These are phyloP conservation scores for Penicillium sp. DNA, from an alignment of 2,329 filamentous ascomycete genomes.

Conservation along the genomic window DNA sequence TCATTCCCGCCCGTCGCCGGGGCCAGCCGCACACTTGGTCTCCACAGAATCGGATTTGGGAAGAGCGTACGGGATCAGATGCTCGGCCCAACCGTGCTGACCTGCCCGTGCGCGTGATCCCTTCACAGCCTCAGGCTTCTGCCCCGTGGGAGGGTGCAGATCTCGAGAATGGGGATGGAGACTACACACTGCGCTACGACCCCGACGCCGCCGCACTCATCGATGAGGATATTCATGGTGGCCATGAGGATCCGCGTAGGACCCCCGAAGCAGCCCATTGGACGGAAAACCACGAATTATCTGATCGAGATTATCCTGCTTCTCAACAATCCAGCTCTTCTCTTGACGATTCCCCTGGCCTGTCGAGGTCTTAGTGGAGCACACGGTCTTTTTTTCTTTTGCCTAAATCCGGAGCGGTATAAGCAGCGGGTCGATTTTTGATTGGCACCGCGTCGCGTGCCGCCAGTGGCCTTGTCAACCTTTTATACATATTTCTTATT, in stretches of 20 bases:
- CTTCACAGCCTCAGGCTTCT: constrained; percentile 50
- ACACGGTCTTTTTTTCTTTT: neutral
- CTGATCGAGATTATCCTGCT: constrained; percentile 6
- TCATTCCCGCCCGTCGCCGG: constrained; percentile 55
- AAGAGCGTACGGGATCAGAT: constrained; percentile 12
- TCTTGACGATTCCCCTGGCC: neutral
- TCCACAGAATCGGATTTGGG: constrained; percentile 34
- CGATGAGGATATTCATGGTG: constrained; percentile 20
- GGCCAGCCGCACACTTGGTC: constrained; percentile 52
- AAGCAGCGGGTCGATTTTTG: too few species aligned
- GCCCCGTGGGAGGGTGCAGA: constrained; percentile 50
- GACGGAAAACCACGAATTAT: constrained; percentile 14
- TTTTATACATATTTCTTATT: too few species aligned
- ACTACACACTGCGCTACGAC: constrained; percentile 34
- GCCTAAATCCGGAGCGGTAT: too few species aligned
- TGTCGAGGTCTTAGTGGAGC: neutral
- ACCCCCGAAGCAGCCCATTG: constrained; percentile 14
- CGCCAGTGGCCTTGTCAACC: too few species aligned
- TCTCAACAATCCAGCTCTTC: neutral
- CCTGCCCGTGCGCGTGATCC: constrained; percentile 53
- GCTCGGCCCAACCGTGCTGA: constrained; percentile 12
- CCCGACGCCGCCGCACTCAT: constrained; percentile 35
- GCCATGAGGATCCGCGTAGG: constrained; percentile 2
- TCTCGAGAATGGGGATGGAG: constrained; percentile 20
- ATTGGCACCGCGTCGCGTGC: too few species aligned